Evolutionary conservation across 768 basidiomycete species (phyloP), one percentile per base, ranked within the genome.

Genomic region (Lyophyllum semitale): DNA sequence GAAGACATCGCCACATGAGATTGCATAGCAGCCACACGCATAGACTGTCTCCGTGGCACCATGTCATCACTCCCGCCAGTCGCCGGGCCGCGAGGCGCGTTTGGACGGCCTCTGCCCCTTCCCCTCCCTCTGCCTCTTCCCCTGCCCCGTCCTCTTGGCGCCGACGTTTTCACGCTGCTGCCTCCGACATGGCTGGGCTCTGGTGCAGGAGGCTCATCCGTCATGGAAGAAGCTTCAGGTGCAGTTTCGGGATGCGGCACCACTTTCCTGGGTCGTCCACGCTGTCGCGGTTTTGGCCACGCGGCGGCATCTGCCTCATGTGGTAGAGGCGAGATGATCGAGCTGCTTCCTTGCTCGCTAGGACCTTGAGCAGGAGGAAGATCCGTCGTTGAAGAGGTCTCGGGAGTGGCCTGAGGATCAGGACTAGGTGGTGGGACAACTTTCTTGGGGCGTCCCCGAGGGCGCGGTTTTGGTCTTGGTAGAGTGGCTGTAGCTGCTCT

Each of bases 21-120:
- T 37, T 37, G n/a, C n/a, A 23, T 30, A 20, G 49, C 56, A 9
- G 56, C 56, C 23, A 57, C 51, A 17, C 51, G 56, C 30, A 45
- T 45, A 37, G 56, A 57, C 38, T 57, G 56, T 48, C 56, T 57
- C 8, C 46, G 40, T 6, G 49, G 35, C 23, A 17, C 17, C n/a
- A 9, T 12, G 18, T 5, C 47, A 20, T 42, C 9, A 29, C 42
- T 12, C n/a, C 27, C 15, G 29, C 11, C 13, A n/a, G 26, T n/a
- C 13, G 33, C 33, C n/a, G n/a, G n/a, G n/a, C n/a, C n/a, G n/a
- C n/a, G n/a, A 18, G 15, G 25, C 33, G 12, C 18, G 38, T 50
- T 27, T 15, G 13, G 11, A 25, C 54, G 54, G 0, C 40, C 51
- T 30, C 35, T 27, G 8, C 52, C 47, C 23, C 26, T 47, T 3